Base-by-base conservation (phyloP, 495 filamentous ascomycete genomes). In the Penicillium simplicissimum region DNA sequence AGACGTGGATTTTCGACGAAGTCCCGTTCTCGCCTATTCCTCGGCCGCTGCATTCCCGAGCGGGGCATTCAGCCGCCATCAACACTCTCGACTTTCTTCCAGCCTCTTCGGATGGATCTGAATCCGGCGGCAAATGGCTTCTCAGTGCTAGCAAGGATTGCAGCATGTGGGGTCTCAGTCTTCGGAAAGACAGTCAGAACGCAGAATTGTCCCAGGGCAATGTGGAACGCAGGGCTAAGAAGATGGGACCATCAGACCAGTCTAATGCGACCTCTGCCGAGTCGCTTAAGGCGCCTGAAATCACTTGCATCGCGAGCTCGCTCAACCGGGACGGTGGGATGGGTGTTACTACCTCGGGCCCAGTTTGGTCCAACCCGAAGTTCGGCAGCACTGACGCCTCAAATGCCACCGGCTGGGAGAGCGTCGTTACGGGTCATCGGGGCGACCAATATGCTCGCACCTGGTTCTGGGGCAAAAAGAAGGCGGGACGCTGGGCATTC, bases 381-480 rank as follows among this genome's bases (percentile, higher is more conserved):
- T 63, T 61, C 25, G 80, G 83, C 21, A 79, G 73, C 58, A 86
- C 85, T 58, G 81, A 84, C 57, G 78, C 83, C 53, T 90, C 86
- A 52, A 86, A 84, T 43, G 84, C 84, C 67, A 95, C 92, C 3
- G 95, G 95, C 14, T 98, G 95, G 94, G 96, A 98, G 71, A 97
- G 93, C 68, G 86, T 99, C 15, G 83, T 99, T 1, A 99, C 95
- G 11, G 93, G 91, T n/a, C 95, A 99, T 73, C 85, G 86, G 63
- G 85, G 89, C 17, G 94, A 97, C 64, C 86, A 87, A 51, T 90
- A 82, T 66, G 95, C 91, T 38, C 83, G 95, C 42, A 97, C 93
- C 23, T 99, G 95, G 95, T 97, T 97, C 77, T 97, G 96, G 91
- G 93, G 93, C 15, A 87, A 91, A 62, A 97, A 93, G 68, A 86